These are phyloP conservation scores for Chaetomium sp. DNA, from an alignment of 2,329 filamentous ascomycete genomes.

Conservation along the genomic window DNA sequence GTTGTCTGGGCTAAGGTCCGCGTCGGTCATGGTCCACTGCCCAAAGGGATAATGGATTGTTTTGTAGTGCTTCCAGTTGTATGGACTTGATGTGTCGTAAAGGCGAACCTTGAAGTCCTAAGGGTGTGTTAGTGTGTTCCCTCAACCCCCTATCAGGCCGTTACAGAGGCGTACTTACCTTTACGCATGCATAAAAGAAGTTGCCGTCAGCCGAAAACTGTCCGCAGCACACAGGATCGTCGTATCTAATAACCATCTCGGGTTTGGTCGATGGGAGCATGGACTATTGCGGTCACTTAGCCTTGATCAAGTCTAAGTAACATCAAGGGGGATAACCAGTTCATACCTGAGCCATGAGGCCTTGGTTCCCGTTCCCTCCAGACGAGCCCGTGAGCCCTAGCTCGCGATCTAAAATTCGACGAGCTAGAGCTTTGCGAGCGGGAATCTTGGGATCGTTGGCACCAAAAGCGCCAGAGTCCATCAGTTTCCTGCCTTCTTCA, in stretches of 20 bases:
- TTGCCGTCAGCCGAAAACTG: constrained; percentile 97
- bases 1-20: constrained; percentile 85
- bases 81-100: constrained; percentile 96
- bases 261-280: constrained; percentile 72
- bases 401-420: constrained; percentile 73
- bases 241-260: constrained; percentile 83
- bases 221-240: constrained; percentile 82
- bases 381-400: constrained; percentile 61
- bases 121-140: background rate
- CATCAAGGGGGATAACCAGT: background rate
- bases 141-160: background rate
- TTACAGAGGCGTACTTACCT: constrained; percentile 5
- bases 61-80: constrained; percentile 94
- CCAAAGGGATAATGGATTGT: constrained; percentile 79
- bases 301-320: background rate
- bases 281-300: constrained; percentile 39
- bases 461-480: constrained; percentile 78
- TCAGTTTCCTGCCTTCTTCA: constrained; percentile 66
- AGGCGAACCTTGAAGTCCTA: constrained; percentile 93
- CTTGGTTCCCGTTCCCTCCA: constrained; percentile 53
- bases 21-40: constrained; percentile 94
- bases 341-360: constrained; percentile 60
- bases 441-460: constrained; percentile 46
- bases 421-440: constrained; percentile 56
- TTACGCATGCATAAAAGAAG: constrained; percentile 62